Percentiles rank a stretch among this genome's conserved stretches.
phyloP scores from a whole-genome alignment of 2,329 filamentous ascomycete species.

The Alternaria ventricosa region DNA sequence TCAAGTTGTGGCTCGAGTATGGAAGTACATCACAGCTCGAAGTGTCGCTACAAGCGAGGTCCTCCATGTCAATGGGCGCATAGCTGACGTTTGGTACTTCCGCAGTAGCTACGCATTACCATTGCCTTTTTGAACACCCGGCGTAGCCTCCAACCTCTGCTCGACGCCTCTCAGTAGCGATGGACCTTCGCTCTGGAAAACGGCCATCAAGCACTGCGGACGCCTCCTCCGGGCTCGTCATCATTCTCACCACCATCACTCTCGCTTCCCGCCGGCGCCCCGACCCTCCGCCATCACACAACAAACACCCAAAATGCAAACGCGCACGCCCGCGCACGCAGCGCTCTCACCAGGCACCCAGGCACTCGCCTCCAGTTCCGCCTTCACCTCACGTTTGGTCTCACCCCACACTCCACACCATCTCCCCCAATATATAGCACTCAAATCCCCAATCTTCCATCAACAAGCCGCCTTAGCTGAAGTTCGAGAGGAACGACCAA shows the following conservation, averaged over 20 bases:
- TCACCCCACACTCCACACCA: neutral
- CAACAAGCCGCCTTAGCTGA: neutral
- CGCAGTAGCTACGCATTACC: neutral
- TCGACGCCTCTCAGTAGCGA: neutral
- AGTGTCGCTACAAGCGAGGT: neutral
- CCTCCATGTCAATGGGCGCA: neutral
- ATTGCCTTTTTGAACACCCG: neutral
- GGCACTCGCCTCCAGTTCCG: neutral
- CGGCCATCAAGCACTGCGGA: neutral
- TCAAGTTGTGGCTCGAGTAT: neutral
- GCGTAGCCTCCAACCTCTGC: neutral
- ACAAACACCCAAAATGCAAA: neutral
- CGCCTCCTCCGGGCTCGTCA: neutral
- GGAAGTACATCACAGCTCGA: neutral
- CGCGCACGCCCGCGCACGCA: neutral
- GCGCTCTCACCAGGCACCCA: neutral
- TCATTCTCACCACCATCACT: neutral
- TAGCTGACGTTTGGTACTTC: neutral
- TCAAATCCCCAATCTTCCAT: neutral
- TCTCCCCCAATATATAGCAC: neutral
- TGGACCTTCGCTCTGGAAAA: neutral
- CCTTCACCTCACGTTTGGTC: neutral
- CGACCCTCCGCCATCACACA: neutral
- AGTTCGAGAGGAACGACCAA: conserved; percentile 2
- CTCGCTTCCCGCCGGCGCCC: neutral